Evolutionary conservation across 2,329 filamentous ascomycete species (phyloP), one percentile per base, ranked within the genome.

Genomic region (Fusarium sp.): DNA sequence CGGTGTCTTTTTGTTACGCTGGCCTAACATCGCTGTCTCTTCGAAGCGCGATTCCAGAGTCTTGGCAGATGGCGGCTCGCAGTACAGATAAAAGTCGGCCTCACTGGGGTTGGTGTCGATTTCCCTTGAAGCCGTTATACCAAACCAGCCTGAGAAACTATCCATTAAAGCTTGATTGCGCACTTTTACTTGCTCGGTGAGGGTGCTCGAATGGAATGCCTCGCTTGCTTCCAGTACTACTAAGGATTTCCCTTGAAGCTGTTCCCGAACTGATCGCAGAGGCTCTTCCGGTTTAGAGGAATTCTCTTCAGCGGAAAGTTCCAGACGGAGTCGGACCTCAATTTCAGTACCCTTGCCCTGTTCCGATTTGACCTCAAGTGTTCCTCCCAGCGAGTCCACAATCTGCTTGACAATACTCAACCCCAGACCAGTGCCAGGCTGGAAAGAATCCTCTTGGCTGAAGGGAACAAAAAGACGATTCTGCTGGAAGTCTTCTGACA

Each of bases 331-430:
- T 4, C 77, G 80, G 9, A 87, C 82, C 11, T 79, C 81, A 4
- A 88, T 82, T 22, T 84, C 82, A 0, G 88, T 90, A 3, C 88
- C 88, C 37, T 82, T 79, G 3, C 82, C 82, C 11, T 81, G 78
- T 53, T 85, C 80, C 49, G 82, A 87, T 32, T 81, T 81, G 33
- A 91, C 82, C 10, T 86, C 82, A 43, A 92, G 87, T 8, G 79
- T 82, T 1, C 89, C 89, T 27, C 84, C 82, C 1, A 92, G 78
- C 25, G 87, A 84, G 46, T 85, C 83, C 17, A 90, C 84, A 35
- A 91, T 86, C 52, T 82, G 81, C 39, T 83, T 83, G 23, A 92
- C 88, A 14, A 92, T 88, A 17, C 85, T 88, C 39, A 91, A 76
- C 0, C 89, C 89, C 0, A 91, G 78, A 0, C 88, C 89, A 1